Evolutionary conservation across 768 basidiomycete genomes (phyloP).

Genomic region (Rhizopogon vulgaris): DNA sequence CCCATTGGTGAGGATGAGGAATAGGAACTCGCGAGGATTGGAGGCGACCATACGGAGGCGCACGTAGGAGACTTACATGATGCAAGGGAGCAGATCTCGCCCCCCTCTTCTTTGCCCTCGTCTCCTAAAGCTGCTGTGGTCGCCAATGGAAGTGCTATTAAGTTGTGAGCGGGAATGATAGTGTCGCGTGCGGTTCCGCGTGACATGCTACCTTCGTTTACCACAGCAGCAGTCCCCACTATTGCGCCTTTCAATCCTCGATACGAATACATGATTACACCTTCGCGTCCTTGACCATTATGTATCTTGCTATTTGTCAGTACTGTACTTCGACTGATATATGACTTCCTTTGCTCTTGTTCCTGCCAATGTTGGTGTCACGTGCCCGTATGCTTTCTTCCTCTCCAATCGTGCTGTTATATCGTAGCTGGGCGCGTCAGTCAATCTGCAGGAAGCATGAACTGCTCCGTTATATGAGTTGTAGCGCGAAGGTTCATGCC

Average conservation of each 20-base stretch:
- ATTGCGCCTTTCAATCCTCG: constrained; percentile 23
- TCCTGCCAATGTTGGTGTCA: constrained; percentile 4
- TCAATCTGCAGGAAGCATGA: constrained; percentile 17
- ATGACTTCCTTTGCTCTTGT: background rate
- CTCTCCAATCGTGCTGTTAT: background rate
- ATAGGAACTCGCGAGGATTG: constrained; percentile 56
- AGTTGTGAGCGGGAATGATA: constrained; percentile 1
- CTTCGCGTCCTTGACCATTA: constrained; percentile 1
- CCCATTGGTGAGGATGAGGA: constrained; percentile 43
- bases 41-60: constrained; percentile 23
- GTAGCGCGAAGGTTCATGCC: constrained; percentile 17
- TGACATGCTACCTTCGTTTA: constrained; percentile 6
- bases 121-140: constrained; percentile 5
- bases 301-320: constrained; percentile 10
- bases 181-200: constrained; percentile 4
- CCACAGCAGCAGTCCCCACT: constrained; percentile 2
- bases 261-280: constrained; percentile 1
- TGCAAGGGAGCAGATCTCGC: constrained; percentile 9
- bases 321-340: background rate
- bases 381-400: constrained; percentile 22
- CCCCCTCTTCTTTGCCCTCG: constrained; percentile 9
- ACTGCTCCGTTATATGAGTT: constrained; percentile 20
- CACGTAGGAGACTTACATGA: constrained; percentile 16
- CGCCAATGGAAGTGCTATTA: constrained; percentile 6
- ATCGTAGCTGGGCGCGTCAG: constrained; percentile 5